Evolutionary conservation across 345 rosid genomes (phyloP).

Genomic region (Gossypium rotundifolium): DNA sequence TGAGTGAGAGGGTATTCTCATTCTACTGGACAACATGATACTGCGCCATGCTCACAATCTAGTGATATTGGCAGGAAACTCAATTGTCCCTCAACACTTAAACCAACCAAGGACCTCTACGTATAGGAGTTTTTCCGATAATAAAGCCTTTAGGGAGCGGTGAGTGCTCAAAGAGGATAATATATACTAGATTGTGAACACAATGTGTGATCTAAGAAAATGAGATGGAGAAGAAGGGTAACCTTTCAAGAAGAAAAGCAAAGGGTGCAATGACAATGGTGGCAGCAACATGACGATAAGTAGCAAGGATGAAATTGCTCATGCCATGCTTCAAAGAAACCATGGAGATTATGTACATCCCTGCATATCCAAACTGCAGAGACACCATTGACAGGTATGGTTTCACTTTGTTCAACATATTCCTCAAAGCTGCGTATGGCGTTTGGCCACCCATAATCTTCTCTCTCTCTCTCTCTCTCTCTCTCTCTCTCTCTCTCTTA

Average conservation of each 20-base stretch:
- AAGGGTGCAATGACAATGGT: conserved; percentile 70
- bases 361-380: conserved; percentile 84
- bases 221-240: neutral
- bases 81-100: too few relatives aligned
- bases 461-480: too few relatives aligned
- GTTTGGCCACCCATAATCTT: conserved; percentile 20
- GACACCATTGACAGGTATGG: conserved; percentile 71
- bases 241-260: conserved; percentile 80
- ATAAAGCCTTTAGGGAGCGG: too few relatives aligned
- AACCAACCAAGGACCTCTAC: too few relatives aligned
- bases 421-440: conserved; percentile 6
- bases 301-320: conserved; percentile 65
- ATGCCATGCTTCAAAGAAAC: conserved; percentile 76
- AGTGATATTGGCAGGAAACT: too few relatives aligned
- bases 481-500: neutral
- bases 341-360: conserved; percentile 70
- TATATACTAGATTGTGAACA: too few relatives aligned
- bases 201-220: too few relatives aligned
- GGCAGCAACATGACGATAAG: conserved; percentile 79
- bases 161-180: too few relatives aligned
- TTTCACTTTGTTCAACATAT: conserved; percentile 32
- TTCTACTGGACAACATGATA: too few relatives aligned
- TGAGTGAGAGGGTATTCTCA: neutral
- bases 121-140: too few relatives aligned
- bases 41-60: too few relatives aligned